Percentiles rank a stretch among this genome's conserved stretches.
Conservation (phyloP, 2,329 filamentous ascomycete species). For the Atkinsonella hypoxylon region DNA sequence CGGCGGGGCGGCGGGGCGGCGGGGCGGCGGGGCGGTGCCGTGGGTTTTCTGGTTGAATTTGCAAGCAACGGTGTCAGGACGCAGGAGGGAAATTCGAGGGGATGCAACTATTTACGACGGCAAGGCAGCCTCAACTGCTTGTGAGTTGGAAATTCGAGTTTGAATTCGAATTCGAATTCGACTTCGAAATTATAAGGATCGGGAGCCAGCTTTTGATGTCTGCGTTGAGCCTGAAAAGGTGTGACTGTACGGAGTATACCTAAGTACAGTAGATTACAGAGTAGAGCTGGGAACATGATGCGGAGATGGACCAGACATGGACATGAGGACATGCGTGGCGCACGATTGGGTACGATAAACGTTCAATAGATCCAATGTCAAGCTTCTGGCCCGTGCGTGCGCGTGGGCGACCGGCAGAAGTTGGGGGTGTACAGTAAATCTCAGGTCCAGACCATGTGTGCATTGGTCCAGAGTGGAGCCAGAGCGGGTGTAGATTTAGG, state of each 20-base stretch:
- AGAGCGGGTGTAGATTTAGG: too few species aligned
- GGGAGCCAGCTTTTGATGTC: background rate
- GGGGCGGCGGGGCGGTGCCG: background rate
- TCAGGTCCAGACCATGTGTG: too few species aligned
- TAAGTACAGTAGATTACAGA: too few species aligned
- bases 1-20: background rate
- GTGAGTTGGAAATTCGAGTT: background rate
- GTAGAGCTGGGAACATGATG: too few species aligned
- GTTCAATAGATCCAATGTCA: too few species aligned
- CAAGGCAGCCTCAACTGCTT: background rate
- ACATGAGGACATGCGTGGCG: background rate
- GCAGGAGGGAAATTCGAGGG: background rate
- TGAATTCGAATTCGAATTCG: too few species aligned
- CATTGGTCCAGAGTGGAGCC: too few species aligned
- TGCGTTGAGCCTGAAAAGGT: constrained; percentile 1
- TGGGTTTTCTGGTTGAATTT: too few species aligned
- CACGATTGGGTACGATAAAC: background rate
- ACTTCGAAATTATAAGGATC: background rate
- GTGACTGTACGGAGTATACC: too few species aligned
- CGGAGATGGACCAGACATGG: background rate
- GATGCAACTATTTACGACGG: background rate
- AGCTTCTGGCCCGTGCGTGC: too few species aligned
- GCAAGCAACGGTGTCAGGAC: background rate
- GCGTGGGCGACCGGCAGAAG: too few species aligned
- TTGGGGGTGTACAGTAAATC: too few species aligned